A percentile compares a stretch with the other conserved stretches of the same genome.
Evolutionary conservation across 148 eudicot genomes (phyloP).

Genomic region (Vaccinium corymbosum): DNA sequence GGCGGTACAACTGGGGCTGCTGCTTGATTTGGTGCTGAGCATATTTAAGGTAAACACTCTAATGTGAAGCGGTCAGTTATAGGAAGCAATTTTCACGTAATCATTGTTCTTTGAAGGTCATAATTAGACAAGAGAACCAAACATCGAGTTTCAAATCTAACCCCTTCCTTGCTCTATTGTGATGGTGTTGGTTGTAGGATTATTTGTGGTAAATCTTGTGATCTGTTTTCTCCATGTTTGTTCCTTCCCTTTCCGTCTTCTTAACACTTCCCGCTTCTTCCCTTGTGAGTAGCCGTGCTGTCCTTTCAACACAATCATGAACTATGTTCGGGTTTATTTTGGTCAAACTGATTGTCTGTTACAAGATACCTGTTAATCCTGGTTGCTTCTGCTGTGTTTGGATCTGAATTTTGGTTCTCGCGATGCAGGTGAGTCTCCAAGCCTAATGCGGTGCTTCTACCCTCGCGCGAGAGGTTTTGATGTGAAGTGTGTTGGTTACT

Average conservation of each 20-base stretch:
- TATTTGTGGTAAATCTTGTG: not conserved
- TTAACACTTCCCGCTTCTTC: not conserved
- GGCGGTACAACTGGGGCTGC: slow-evolving; percentile 37
- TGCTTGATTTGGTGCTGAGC: slow-evolving; percentile 24
- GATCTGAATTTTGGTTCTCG: not conserved
- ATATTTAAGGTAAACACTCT: slow-evolving; percentile 17
- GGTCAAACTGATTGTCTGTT: not conserved
- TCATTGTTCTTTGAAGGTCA: not conserved
- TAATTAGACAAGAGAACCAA: not conserved
- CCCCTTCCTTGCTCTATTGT: not conserved
- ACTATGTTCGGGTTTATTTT: not conserved
- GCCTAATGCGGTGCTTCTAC: not conserved
- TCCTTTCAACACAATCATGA: not conserved
- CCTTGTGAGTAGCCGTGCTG: not conserved
- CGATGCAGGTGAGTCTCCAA: not conserved
- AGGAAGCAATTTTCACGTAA: not conserved
- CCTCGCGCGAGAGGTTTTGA: not conserved
- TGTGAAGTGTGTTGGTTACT: not conserved
- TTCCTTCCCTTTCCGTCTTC: not conserved
- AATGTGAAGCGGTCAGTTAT: not conserved
- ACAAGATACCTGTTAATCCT: not conserved
- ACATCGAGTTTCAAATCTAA: not conserved
- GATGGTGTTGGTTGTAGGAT: not conserved
- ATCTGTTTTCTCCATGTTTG: not conserved
- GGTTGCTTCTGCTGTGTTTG: not conserved